Conservation (phyloP, 495 filamentous ascomycete genomes). For the Cercophora samala region DNA sequence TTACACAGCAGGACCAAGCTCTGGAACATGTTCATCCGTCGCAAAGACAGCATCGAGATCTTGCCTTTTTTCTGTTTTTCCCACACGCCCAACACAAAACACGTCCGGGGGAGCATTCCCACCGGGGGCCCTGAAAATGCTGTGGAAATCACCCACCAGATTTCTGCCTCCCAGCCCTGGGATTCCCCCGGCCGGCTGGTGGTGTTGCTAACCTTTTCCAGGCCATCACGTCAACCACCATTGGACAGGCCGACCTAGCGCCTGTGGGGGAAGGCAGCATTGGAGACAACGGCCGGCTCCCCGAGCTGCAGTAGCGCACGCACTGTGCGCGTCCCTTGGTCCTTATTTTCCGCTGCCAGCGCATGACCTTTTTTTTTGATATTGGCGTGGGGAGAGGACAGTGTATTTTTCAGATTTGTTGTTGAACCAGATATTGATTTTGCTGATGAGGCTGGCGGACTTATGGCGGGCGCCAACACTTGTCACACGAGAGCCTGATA, state of each 20-base stretch:
- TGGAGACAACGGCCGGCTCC: conserved; percentile 17
- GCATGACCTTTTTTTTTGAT: neutral
- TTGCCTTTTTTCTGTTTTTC: neutral
- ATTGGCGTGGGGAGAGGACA: neutral
- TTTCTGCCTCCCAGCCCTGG: too few species aligned
- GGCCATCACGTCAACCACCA: conserved; percentile 5
- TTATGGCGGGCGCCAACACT: neutral
- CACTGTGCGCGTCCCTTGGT: conserved; percentile 9
- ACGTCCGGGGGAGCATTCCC: neutral
- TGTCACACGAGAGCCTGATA: neutral
- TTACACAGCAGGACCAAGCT: conserved; percentile 6
- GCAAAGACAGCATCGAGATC: too few species aligned
- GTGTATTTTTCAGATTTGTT: neutral
- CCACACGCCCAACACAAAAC: neutral
- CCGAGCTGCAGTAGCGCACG: conserved; percentile 1
- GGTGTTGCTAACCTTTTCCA: conserved; percentile 1
- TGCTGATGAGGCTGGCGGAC: neutral
- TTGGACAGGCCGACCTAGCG: neutral
- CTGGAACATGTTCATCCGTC: neutral
- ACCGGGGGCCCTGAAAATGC: neutral
- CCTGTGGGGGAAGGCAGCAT: conserved; percentile 8
- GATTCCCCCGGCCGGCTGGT: neutral
- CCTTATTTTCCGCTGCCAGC: neutral
- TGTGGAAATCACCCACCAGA: too few species aligned
- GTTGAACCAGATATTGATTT: neutral